Base-by-base conservation (phyloP, 1,284 basidiomycete genomes). In the Irpex rosettiformis region DNA sequence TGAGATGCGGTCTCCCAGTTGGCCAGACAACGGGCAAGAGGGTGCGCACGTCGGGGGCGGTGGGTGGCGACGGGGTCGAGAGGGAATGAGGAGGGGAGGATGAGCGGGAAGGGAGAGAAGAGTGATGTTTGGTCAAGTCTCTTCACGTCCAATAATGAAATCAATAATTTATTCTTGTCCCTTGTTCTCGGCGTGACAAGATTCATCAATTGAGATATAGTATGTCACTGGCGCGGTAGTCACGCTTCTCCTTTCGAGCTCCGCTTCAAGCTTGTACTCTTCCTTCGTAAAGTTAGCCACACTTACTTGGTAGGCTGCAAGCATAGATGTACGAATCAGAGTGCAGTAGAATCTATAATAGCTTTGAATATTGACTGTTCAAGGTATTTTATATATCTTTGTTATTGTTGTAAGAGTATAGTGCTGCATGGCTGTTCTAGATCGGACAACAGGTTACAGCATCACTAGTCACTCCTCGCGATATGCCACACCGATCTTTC, bases 91-190 rank as follows among this genome's bases (percentile, higher is more conserved):
- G 48, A 24, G 42, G 51, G 16, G 49, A 21, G 40, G 10, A 43
- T 24, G 30, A 30, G 42, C 42, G 52, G 58, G 48, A 33, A 53
- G 62, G 66, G 69, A 25, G 55, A 61, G 60, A 67, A 47, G 58
- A 66, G 30, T 49, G 48, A 49, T 49, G 59, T 62, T 57, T 68
- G 61, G 61, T 69, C 22, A 33, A 49, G 48, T 37, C 37, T 25
- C 45, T 27, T 40, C 29, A 55, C 28, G 21, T 6, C 24, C 48
- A 27, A n/a, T 49, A 49, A 49, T 49, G 48, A 49, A 56, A 28
- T 37, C 47, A 57, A 51, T 28, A 49, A 49, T 49, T 10, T 24
- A 49, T 48, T 48, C 42, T 48, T 37, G 56, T 52, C 56, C 56
- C 56, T 57, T 57, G 56, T 57, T 57, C 56, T 51, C 33, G 37